A percentile compares a stretch with the other conserved stretches of the same genome.
phyloP scores from a whole-genome alignment of 495 filamentous ascomycete species.

The Talaromyces stipitatus region DNA sequence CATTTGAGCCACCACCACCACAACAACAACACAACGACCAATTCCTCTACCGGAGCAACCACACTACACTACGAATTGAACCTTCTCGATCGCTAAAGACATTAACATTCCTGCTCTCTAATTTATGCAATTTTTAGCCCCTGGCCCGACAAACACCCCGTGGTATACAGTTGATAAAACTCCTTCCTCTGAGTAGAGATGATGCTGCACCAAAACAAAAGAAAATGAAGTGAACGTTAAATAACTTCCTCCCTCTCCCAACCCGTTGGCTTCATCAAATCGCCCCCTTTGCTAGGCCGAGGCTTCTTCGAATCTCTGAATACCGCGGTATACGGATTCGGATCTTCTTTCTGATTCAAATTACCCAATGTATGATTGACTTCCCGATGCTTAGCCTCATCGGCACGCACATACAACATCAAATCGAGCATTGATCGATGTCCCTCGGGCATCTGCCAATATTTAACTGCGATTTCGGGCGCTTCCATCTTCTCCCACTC shows the following conservation, averaged over 20 bases:
- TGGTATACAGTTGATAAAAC: too few relatives aligned
- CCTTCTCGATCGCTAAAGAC: too few relatives aligned
- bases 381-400: slow-evolving; percentile 95
- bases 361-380: slow-evolving; percentile 95
- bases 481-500: slow-evolving; percentile 73
- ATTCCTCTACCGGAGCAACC: too few relatives aligned
- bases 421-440: slow-evolving; percentile 78
- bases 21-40: too few relatives aligned
- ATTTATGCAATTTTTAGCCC: too few relatives aligned
- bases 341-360: slow-evolving; percentile 70
- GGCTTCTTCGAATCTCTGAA: slow-evolving; percentile 59
- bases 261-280: slow-evolving; percentile 57
- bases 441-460: slow-evolving; percentile 90
- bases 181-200: background rate
- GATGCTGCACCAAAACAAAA: background rate
- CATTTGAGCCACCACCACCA: too few relatives aligned
- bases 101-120: too few relatives aligned
- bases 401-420: slow-evolving; percentile 80
- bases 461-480: slow-evolving; percentile 79
- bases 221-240: slow-evolving; percentile 30
- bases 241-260: slow-evolving; percentile 83
- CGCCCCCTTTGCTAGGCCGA: slow-evolving; percentile 64
- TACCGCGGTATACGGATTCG: slow-evolving; percentile 78
- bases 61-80: too few relatives aligned
- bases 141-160: too few relatives aligned